These are phyloP conservation scores for Porphyrellus cyaneotinctus DNA, from an alignment of 768 basidiomycete species.

Conservation along the genomic window DNA sequence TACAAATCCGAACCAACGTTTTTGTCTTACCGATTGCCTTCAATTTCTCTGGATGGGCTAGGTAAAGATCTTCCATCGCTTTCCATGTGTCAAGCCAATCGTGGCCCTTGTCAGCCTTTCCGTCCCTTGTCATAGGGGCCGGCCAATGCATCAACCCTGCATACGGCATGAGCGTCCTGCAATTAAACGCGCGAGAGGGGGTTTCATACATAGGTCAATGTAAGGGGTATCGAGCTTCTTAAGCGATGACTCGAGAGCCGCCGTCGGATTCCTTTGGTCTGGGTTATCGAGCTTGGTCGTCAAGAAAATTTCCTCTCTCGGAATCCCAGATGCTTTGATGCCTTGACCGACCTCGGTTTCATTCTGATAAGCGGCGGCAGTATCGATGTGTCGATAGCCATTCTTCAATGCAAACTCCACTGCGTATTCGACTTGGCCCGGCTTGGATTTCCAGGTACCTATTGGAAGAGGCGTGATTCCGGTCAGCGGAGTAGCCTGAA, in stretches of 20 bases:
- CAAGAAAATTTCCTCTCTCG: too few species aligned
- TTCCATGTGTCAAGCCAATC: too few species aligned
- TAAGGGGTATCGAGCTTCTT: slow-evolving; percentile 75
- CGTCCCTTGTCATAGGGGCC: slow-evolving; percentile 59
- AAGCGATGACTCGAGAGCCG: slow-evolving; percentile 66
- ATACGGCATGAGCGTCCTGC: background rate
- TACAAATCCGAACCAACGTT: too few species aligned
- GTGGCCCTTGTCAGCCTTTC: slow-evolving; percentile 52
- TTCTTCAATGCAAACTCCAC: slow-evolving; percentile 68
- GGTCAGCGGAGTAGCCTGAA: background rate
- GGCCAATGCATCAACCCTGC: slow-evolving; percentile 86
- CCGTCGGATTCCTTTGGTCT: slow-evolving; percentile 45
- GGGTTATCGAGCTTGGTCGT: slow-evolving; percentile 58
- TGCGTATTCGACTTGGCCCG: slow-evolving; percentile 68
- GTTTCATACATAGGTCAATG: slow-evolving; percentile 65
- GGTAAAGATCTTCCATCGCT: too few species aligned
- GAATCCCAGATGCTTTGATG: slow-evolving; percentile 65
- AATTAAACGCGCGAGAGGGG: background rate
- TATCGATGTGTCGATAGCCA: too few species aligned
- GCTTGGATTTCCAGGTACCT: slow-evolving; percentile 78
- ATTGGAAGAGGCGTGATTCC: background rate
- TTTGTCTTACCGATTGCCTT: too few species aligned
- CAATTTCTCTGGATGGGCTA: too few species aligned
- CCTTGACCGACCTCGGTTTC: slow-evolving; percentile 81
- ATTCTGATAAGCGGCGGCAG: slow-evolving; percentile 69